Evolutionary conservation across 352 stramenopile species (phyloP).

Genomic region (Blastocystis sp.): DNA sequence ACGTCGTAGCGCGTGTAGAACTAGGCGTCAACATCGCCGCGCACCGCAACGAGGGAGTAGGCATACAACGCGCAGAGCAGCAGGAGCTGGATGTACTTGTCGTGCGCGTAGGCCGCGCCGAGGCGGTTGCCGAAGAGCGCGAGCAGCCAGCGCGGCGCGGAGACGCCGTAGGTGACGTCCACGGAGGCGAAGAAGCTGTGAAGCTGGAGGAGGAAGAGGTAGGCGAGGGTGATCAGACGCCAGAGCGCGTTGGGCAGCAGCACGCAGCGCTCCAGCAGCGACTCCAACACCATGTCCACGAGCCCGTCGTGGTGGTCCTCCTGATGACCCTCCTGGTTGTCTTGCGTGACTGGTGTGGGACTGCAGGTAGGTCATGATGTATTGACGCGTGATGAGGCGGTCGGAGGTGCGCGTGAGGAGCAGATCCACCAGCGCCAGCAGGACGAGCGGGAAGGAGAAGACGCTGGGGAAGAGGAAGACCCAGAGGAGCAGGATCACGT

Average conservation of each 20-base stretch:
- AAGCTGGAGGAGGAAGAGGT: slow-evolving; percentile 9
- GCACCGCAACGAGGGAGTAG: background rate
- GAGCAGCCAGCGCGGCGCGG: background rate
- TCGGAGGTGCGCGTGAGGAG: background rate
- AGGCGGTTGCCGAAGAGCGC: slow-evolving; percentile 9
- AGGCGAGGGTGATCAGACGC: background rate
- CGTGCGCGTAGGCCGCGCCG: background rate
- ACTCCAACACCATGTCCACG: background rate
- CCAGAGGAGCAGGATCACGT: slow-evolving; percentile 26
- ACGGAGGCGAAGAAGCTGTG: slow-evolving; percentile 7
- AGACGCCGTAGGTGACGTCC: background rate
- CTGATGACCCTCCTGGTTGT: background rate
- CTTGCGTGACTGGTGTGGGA: no score
- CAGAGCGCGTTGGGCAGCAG: background rate
- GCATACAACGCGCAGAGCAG: slow-evolving; percentile 1
- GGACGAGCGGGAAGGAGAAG: background rate
- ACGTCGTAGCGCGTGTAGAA: slow-evolving; percentile 14
- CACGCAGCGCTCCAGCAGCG: background rate
- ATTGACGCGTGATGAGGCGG: background rate
- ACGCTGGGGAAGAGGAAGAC: background rate
- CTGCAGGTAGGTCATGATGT: no score
- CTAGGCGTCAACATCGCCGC: background rate
- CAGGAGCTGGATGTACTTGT: slow-evolving; percentile 19
- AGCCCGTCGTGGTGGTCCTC: background rate
- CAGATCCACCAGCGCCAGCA: slow-evolving; percentile 4